Percentiles rank a stretch among this genome's conserved stretches.
Conservation (phyloP, 768 basidiomycete genomes). For the Rhodosporidiobolus odoratus region DNA sequence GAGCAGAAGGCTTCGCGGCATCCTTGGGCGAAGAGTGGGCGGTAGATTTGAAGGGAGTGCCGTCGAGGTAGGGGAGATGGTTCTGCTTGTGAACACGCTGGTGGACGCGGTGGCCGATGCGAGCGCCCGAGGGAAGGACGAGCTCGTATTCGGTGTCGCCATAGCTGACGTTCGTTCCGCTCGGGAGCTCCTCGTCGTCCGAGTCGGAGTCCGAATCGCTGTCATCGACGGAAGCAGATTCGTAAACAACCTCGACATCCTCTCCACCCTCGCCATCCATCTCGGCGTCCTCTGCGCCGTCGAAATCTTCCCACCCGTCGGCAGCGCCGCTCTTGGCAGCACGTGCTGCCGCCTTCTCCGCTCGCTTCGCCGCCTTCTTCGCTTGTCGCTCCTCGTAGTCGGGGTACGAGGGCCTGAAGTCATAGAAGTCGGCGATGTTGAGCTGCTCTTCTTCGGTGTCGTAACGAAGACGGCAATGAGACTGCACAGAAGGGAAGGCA, state of each 20-base stretch:
- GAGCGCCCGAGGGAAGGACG: conserved; percentile 82
- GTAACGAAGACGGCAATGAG: conserved; percentile 93
- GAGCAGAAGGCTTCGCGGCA: conserved; percentile 39
- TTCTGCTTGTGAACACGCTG: conserved; percentile 74
- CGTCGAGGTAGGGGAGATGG: conserved; percentile 46
- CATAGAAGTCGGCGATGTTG: conserved; percentile 88
- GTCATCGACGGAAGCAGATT: conserved; percentile 46
- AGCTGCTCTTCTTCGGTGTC: conserved; percentile 71
- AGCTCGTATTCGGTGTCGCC: conserved; percentile 81
- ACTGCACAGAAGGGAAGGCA: conserved; percentile 40
- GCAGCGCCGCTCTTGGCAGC: conserved; percentile 42
- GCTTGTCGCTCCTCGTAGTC: conserved; percentile 46
- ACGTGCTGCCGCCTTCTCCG: conserved; percentile 49
- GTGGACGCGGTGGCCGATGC: conserved; percentile 86
- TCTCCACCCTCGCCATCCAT: conserved; percentile 7
- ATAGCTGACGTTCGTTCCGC: conserved; percentile 57
- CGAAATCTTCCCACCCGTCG: conserved; percentile 45
- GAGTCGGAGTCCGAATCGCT: conserved; percentile 42
- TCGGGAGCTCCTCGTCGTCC: conserved; percentile 38
- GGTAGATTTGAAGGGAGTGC: conserved; percentile 32
- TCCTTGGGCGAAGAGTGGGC: conserved; percentile 43
- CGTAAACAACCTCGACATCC: conserved; percentile 49
- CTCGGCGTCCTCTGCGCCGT: conserved; percentile 46
- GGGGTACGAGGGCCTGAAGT: conserved; percentile 78
- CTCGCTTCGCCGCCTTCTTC: conserved; percentile 42